phyloP scores from a whole-genome alignment of 345 rosid species.

The Hibiscus syriacus region DNA sequence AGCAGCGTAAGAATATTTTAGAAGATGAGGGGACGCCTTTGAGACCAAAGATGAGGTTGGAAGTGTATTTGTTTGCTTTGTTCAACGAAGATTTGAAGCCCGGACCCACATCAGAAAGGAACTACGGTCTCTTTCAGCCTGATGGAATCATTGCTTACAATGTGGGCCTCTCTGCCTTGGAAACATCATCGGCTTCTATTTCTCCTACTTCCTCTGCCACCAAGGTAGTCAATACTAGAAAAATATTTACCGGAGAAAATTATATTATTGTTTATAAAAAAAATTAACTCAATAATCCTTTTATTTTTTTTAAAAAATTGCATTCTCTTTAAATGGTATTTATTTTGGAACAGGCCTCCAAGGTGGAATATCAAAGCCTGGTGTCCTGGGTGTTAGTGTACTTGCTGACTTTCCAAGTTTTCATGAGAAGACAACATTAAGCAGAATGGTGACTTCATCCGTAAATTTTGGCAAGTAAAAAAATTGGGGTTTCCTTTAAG shows the following conservation, averaged over 20 bases:
- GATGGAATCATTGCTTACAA: conserved; percentile 84
- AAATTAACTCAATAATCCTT: background rate
- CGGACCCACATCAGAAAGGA: conserved; percentile 86
- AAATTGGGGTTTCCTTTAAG: conserved; percentile 1
- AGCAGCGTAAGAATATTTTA: background rate
- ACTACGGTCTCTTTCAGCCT: conserved; percentile 89
- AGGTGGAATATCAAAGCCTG: conserved; percentile 51
- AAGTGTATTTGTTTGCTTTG: conserved; percentile 79
- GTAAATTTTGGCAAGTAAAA: conserved; percentile 15
- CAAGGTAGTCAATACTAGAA: conserved; percentile 36
- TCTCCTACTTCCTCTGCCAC: conserved; percentile 74
- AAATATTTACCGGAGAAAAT: too few relatives aligned
- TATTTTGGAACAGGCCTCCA: conserved; percentile 53
- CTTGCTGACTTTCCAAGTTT: conserved; percentile 58
- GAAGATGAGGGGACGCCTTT: conserved; percentile 74
- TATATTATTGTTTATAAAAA: too few relatives aligned
- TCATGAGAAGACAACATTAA: conserved; percentile 53
- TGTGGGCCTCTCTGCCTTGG: conserved; percentile 66
- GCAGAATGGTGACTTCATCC: conserved; percentile 11
- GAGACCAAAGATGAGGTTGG: conserved; percentile 56
- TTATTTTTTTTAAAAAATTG: background rate
- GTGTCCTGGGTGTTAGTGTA: conserved; percentile 52
- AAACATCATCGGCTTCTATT: conserved; percentile 48
- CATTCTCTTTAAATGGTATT: conserved; percentile 21
- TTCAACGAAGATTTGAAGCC: conserved; percentile 92